phyloP scores from a whole-genome alignment of 2,329 filamentous ascomycete genomes.

The Karstenula rhodostoma region DNA sequence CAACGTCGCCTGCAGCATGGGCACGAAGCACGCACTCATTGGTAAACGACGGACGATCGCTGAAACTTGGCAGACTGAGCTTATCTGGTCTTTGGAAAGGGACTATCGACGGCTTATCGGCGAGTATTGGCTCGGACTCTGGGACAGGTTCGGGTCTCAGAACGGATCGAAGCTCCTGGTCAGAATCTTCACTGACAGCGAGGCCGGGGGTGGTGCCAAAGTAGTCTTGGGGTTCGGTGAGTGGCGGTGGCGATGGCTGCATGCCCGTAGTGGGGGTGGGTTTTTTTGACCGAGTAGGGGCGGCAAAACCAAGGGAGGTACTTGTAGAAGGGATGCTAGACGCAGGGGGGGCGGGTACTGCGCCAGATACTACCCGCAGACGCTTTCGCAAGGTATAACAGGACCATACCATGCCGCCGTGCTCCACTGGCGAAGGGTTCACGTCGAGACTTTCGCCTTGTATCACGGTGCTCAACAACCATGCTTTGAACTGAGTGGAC shows the following conservation, averaged over 20 bases:
- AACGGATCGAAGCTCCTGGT: slow-evolving; percentile 23
- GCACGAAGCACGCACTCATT: slow-evolving; percentile 54
- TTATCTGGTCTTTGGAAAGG: slow-evolving; percentile 23
- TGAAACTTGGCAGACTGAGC: slow-evolving; percentile 30
- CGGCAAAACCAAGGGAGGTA: slow-evolving; percentile 38
- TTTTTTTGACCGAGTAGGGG: slow-evolving; percentile 34
- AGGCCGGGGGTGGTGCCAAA: slow-evolving; percentile 47
- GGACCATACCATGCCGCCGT: slow-evolving; percentile 74
- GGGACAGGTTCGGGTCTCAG: slow-evolving; percentile 16
- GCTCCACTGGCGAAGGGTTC: slow-evolving; percentile 59
- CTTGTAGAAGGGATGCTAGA: slow-evolving; percentile 45
- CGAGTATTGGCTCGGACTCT: slow-evolving; percentile 1
- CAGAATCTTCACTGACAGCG: slow-evolving; percentile 14
- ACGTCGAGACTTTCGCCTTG: slow-evolving; percentile 63
- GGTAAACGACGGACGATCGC: slow-evolving; percentile 39
- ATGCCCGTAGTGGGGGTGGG: slow-evolving; percentile 18
- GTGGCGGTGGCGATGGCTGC: slow-evolving; percentile 23
- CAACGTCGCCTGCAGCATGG: slow-evolving; percentile 50
- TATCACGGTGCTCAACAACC: slow-evolving; percentile 67
- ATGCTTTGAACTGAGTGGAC: slow-evolving; percentile 68
- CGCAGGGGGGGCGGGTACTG: slow-evolving; percentile 19
- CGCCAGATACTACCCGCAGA: slow-evolving; percentile 72
- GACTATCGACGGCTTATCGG: not conserved
- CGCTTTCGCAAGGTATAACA: slow-evolving; percentile 73
- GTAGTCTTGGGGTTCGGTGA: slow-evolving; percentile 51